Evolutionary conservation across 129 eudicot genomes (phyloP), one percentile per base, ranked within the genome.

Genomic region (Flaveria sonorensis): DNA sequence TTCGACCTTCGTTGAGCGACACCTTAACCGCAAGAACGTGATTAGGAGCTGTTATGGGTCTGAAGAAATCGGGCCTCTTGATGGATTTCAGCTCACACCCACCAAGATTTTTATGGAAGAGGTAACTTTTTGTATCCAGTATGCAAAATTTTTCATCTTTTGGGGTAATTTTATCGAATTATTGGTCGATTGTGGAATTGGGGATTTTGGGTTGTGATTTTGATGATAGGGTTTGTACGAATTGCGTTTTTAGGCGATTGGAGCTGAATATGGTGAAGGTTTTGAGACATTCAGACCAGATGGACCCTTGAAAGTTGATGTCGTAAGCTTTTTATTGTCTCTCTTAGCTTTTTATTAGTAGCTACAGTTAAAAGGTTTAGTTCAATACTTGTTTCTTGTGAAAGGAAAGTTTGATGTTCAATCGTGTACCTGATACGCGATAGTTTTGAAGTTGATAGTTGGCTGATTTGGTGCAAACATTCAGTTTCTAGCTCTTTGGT

Each of bases 251-350:
- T 71, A 93, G 98, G 97, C 89, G 11, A 93, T 93, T 87, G 98
- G 98, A 78, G 98, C 98, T 85, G 98, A 93, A 85, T 93, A 93
- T 85, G 98, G 98, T 48, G 92, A 93, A 87, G 98, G 92, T 63
- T 93, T 93, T 62, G 98, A 93, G 88, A 93, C 97, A 42, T 93
- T 93, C 74, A 87, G 98, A 79, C 91, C 91, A 30, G 96, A 93
- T 78, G 98, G 98, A 30, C 98, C 89, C 15, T 84, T 93, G 45
- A 90, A 93, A 83, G 88, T 93, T 85, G 98, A 93, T 81, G 98
- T 94, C 86, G 98, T 94, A 83, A 87, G 88, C 55, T 55, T 46
- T 78, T 60, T 56, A 15, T 39, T 26, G 8, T 14, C 51, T 64
- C 28, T 42, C 0, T 23, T 73, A 65, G 16, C 56, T 10, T 62